These are phyloP conservation scores for Dinochytrium kinnereticum DNA, from an alignment of 371 early-diverging fungal genomes.

Conservation along the genomic window DNA sequence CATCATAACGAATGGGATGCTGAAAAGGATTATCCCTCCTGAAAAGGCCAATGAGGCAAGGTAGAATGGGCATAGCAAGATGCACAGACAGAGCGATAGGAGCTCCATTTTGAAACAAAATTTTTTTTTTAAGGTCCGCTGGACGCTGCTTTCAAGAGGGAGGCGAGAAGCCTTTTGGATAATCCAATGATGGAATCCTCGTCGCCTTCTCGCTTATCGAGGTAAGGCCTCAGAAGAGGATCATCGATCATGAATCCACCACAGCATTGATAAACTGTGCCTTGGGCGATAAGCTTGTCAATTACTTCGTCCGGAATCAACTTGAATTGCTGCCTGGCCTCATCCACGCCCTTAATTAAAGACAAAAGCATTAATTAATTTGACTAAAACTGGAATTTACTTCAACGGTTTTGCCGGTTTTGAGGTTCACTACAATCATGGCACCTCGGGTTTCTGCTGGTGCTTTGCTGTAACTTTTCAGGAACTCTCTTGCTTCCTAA, in stretches of 20 bases:
- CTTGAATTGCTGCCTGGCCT: conserved; percentile 50
- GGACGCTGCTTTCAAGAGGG: conserved; percentile 25
- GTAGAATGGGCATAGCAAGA: neutral
- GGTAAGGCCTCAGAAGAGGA: conserved; percentile 40
- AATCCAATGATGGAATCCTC: conserved; percentile 55
- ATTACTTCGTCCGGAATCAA: conserved; percentile 42
- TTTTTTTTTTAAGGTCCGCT: conserved; percentile 1
- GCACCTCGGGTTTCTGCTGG: conserved; percentile 50
- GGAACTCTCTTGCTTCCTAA: conserved; percentile 45
- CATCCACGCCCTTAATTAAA: conserved; percentile 46
- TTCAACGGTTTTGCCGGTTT: conserved; percentile 39
- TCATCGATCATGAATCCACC: conserved; percentile 61
- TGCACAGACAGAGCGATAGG: neutral
- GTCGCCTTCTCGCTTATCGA: conserved; percentile 45
- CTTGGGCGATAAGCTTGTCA: conserved; percentile 46
- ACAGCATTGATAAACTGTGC: conserved; percentile 50
- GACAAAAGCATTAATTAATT: no score
- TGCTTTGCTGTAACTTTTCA: conserved; percentile 35
- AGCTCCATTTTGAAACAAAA: neutral
- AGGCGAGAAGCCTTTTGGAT: conserved; percentile 38
- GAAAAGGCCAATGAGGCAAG: neutral
- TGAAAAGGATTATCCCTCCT: conserved; percentile 2
- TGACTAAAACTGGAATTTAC: no score
- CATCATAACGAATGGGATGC: neutral
- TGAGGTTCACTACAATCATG: conserved; percentile 48